Percentiles rank a stretch among this genome's conserved stretches.
Evolutionary conservation across 2,329 filamentous ascomycete genomes (phyloP).

Genomic region (Aspergillus niger): DNA sequence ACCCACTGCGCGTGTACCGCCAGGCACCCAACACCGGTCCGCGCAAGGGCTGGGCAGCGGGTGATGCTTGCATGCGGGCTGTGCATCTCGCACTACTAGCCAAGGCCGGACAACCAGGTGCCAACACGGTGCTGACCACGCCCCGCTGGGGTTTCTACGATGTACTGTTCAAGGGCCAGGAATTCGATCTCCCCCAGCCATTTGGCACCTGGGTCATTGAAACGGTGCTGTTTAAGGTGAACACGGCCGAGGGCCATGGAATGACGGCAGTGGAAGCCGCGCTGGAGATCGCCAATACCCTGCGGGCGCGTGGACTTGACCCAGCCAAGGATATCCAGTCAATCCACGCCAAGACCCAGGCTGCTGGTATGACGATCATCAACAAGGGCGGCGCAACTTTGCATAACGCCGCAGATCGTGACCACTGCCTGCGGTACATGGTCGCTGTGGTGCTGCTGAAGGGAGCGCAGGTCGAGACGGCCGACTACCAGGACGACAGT

Average conservation of each 20-base stretch:
- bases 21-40: slow-evolving; percentile 38
- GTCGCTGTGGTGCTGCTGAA: slow-evolving; percentile 37
- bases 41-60: slow-evolving; percentile 48
- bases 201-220: slow-evolving; percentile 27
- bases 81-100: slow-evolving; percentile 41
- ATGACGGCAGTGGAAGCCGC: slow-evolving; percentile 38
- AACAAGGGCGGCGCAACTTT: slow-evolving; percentile 31
- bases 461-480: slow-evolving; percentile 22
- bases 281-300: slow-evolving; percentile 12
- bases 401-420: slow-evolving; percentile 35
- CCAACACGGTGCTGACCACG: slow-evolving; percentile 32
- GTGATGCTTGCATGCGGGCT: slow-evolving; percentile 45
- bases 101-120: slow-evolving; percentile 31
- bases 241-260: slow-evolving; percentile 38
- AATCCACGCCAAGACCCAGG: not conserved
- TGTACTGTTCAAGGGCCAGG: slow-evolving; percentile 22
- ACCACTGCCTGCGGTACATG: slow-evolving; percentile 40
- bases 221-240: slow-evolving; percentile 30
- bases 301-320: not conserved
- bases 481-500: slow-evolving; percentile 32
- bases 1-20: slow-evolving; percentile 39
- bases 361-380: slow-evolving; percentile 27
- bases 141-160: slow-evolving; percentile 42
- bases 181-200: slow-evolving; percentile 20
- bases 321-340: not conserved